Percentiles rank a stretch among this genome's conserved stretches.
Conservation (phyloP, 805 yeast species). For the Schizosaccharomyces japonicus region DNA sequence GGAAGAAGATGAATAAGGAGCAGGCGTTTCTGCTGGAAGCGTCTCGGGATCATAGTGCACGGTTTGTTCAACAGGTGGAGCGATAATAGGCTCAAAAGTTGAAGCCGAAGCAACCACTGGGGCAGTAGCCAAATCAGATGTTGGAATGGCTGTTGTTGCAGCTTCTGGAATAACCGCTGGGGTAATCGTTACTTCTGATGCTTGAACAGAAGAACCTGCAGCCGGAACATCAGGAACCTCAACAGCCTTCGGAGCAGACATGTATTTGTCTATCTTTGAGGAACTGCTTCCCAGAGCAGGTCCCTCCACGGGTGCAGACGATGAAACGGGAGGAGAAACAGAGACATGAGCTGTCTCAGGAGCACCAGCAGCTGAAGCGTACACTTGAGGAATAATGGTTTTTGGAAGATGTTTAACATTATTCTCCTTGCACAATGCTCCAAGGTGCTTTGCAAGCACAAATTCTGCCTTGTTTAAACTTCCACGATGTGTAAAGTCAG, state of each 20-base stretch:
- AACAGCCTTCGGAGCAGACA: no score
- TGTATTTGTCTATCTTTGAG: background rate
- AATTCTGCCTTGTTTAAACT: constrained; percentile 60
- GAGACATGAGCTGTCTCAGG: background rate
- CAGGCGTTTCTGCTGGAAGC: background rate
- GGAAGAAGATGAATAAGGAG: no score
- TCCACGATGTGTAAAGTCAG: constrained; percentile 74
- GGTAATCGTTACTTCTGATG: background rate
- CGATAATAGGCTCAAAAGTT: background rate
- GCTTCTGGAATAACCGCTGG: background rate
- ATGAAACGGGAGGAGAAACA: background rate
- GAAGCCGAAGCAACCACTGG: background rate
- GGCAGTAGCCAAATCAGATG: background rate
- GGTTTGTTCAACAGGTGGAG: background rate
- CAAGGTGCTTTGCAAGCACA: constrained; percentile 79
- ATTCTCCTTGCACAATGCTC: constrained; percentile 13
- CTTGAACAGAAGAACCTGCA: background rate
- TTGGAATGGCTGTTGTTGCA: background rate
- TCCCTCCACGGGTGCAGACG: background rate
- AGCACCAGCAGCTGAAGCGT: background rate
- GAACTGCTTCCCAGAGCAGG: background rate
- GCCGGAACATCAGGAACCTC: background rate
- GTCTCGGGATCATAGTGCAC: background rate
- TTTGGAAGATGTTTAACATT: background rate
- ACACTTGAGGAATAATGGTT: background rate